These are phyloP conservation scores for Colletotrichum sp. DNA, from an alignment of 2,329 filamentous ascomycete species.

Conservation along the genomic window DNA sequence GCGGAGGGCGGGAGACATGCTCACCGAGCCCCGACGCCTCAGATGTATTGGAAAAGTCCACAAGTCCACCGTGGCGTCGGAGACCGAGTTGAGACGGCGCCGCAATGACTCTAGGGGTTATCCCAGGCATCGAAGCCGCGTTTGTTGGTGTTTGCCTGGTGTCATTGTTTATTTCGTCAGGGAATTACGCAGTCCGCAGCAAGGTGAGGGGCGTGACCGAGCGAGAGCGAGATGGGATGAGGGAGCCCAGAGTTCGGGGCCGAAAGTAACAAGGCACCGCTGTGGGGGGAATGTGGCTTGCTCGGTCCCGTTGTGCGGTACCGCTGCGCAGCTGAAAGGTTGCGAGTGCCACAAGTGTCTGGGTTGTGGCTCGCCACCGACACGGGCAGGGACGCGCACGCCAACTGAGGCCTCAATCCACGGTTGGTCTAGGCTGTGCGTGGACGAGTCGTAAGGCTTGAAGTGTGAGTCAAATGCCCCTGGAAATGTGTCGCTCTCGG, in stretches of 20 bases:
- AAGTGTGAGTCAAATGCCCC: constrained; percentile 6
- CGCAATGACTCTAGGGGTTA: not conserved
- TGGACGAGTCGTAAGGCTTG: constrained; percentile 3
- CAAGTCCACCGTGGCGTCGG: not conserved
- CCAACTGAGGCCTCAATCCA: constrained; percentile 1
- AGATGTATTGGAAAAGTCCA: not conserved
- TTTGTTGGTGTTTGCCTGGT: not conserved
- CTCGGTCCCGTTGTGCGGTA: constrained; percentile 5
- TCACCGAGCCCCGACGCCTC: constrained; percentile 3
- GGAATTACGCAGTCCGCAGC: constrained; percentile 1
- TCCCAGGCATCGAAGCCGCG: not conserved
- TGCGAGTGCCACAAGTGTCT: not conserved
- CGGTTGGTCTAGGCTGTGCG: not conserved
- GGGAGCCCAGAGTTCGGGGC: constrained; percentile 2
- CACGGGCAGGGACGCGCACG: constrained; percentile 3
- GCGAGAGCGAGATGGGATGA: not conserved
- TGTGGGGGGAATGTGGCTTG: not conserved
- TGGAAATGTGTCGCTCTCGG: not conserved
- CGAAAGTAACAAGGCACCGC: not conserved
- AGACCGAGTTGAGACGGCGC: not conserved
- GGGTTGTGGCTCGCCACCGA: constrained; percentile 2
- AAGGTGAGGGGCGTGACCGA: not conserved
- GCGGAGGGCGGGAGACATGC: not conserved
- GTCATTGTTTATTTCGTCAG: not conserved
- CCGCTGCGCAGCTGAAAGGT: not conserved